Evolutionary conservation across 441 rosid species (phyloP), one percentile per base, ranked within the genome.

Genomic region (Syzygium malaccense): DNA sequence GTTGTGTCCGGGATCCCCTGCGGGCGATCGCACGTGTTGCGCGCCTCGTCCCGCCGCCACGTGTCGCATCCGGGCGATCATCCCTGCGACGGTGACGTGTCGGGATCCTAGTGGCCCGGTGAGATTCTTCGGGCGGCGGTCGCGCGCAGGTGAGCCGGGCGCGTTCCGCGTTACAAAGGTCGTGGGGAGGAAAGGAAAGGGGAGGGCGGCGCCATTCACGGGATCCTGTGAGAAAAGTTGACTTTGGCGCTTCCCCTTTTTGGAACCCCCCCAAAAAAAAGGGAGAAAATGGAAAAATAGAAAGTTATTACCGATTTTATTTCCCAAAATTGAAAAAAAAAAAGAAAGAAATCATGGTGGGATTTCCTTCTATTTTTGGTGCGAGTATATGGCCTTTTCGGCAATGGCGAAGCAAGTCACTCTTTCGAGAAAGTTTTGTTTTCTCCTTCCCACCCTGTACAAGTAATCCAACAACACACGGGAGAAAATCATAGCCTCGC

Each of bases 1-100:
- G 5, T 9, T 7, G 48, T 1, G 25, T 8, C 25, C 28, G 0
- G 17, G 17, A 71, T 41, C 83, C 10, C 13, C n/a, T 37, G 83
- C 83, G 18, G 1, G 3, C 3, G 18, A 41, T 1, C 51, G 10
- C 18, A 12, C 2, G 3, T 9, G 5, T 17, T 0, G 2, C 3
- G 3, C 17, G n/a, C 12, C 13, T 3, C 17, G 2, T 18, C 78
- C 79, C 9, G 48, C 5, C n/a, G 83, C 28, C 28, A 41, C 51
- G 51, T 7, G 51, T 41, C 14, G 17, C 51, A 1, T 0, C 51
- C 9, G 17, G 51, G 83, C 0, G n/a, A 41, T 25, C 5, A 2
- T 6, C 8, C 8, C 25, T 0, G 12, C 1, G 5, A 1, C 1
- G 51, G 3, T 75, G 83, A 75, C 83, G 51, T 41, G 83, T 75